Conservation (phyloP, 1,284 basidiomycete genomes). For the Sparassis latifolia region DNA sequence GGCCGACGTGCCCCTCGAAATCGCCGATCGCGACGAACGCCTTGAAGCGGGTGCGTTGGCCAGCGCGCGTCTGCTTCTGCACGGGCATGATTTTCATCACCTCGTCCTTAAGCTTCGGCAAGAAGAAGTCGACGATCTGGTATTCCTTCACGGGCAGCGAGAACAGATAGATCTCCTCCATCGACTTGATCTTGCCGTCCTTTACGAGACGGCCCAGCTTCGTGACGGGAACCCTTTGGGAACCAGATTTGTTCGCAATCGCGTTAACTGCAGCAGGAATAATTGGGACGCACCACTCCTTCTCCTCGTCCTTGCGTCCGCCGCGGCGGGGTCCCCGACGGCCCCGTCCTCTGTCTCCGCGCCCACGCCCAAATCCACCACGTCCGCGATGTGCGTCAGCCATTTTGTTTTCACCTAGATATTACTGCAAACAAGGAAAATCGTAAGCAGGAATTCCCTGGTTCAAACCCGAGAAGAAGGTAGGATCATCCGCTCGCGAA, state of each 20-base stretch:
- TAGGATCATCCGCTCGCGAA: constrained; percentile 15
- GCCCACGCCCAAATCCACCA: constrained; percentile 86
- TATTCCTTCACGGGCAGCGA: constrained; percentile 98
- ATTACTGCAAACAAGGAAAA: constrained; percentile 11
- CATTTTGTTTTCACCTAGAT: constrained; percentile 35
- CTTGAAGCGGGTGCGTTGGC: constrained; percentile 99
- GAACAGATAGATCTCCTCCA: constrained; percentile 99
- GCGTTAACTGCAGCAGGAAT: too few species aligned
- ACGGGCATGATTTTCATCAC: constrained; percentile 99
- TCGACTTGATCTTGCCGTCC: constrained; percentile 99
- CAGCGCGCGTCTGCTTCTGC: constrained; percentile 99
- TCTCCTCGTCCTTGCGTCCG: constrained; percentile 97
- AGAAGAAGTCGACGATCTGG: constrained; percentile 97
- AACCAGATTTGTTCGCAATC: neutral
- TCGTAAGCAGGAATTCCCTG: neutral
- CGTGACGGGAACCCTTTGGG: constrained; percentile 88
- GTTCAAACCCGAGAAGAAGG: neutral
- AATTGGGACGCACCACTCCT: constrained; percentile 81
- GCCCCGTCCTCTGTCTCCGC: constrained; percentile 79
- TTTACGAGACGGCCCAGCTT: constrained; percentile 99
- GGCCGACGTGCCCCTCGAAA: constrained; percentile 96
- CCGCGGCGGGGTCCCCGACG: constrained; percentile 92
- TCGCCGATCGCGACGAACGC: constrained; percentile 99
- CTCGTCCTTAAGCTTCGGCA: constrained; percentile 98
- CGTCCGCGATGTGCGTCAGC: constrained; percentile 77